These are phyloP conservation scores for Clausena lansium DNA, from an alignment of 345 rosid genomes.

Conservation along the genomic window DNA sequence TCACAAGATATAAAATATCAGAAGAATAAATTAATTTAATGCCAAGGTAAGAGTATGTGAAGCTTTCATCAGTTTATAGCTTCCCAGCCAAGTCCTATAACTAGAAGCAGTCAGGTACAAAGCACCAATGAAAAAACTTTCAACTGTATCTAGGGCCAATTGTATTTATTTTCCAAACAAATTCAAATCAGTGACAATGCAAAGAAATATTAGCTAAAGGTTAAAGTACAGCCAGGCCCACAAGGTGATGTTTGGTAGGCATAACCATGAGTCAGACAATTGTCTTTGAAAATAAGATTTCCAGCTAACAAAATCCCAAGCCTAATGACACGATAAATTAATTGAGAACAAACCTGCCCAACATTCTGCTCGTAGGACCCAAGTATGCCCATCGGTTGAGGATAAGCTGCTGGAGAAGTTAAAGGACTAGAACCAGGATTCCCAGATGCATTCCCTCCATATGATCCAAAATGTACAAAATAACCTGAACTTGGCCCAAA, in stretches of 20 bases:
- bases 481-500: conserved; percentile 54
- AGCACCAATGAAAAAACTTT: neutral
- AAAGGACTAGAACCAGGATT: conserved; percentile 39
- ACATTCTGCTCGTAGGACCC: conserved; percentile 64
- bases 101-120: neutral
- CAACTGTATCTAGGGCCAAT: neutral
- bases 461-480: conserved; percentile 50
- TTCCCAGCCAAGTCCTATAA: neutral
- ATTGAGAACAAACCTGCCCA: conserved; percentile 45
- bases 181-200: neutral
- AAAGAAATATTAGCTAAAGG: neutral
- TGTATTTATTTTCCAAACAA: neutral
- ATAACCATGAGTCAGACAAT: neutral
- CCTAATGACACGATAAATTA: neutral
- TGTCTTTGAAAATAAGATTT: neutral
- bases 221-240: neutral
- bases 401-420: conserved; percentile 44
- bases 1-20: neutral
- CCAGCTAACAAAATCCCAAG: neutral
- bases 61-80: neutral
- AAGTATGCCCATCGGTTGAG: conserved; percentile 69
- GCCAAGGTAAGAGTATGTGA: neutral
- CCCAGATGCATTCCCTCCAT: conserved; percentile 39
- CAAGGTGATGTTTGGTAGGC: neutral
- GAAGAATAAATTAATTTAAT: neutral